phyloP scores from a whole-genome alignment of 176 grass and related monocot genomes.

The Musa itinerans region DNA sequence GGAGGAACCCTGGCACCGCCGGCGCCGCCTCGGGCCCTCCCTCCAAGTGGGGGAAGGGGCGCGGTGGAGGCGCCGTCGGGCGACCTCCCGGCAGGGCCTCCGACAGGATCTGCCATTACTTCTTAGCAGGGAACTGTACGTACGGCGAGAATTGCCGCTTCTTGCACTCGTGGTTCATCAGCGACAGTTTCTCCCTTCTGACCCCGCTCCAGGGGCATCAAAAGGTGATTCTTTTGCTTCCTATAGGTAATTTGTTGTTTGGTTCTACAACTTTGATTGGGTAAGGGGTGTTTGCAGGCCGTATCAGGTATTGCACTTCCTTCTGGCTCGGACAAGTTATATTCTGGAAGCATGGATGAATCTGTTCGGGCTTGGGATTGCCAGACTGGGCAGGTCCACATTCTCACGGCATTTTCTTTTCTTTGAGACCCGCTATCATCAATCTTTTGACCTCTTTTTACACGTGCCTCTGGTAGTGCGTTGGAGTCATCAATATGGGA shows the following conservation, averaged over 20 bases:
- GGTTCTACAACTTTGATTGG: background rate
- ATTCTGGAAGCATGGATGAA: conserved; percentile 84
- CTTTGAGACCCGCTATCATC: conserved; percentile 16
- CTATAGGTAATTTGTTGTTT: background rate
- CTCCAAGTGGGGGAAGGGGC: conserved; percentile 70
- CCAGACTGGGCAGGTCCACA: conserved; percentile 79
- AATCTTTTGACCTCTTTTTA: conserved; percentile 21
- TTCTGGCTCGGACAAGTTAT: conserved; percentile 81
- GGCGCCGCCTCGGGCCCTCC: conserved; percentile 18
- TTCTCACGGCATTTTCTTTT: conserved; percentile 6
- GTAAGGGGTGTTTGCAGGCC: conserved; percentile 28
- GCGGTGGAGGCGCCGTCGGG: conserved; percentile 18
- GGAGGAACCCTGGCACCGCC: conserved; percentile 50
- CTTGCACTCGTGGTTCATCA: conserved; percentile 56
- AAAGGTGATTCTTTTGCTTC: conserved; percentile 33
- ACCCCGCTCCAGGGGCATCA: conserved; percentile 73
- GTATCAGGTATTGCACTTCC: conserved; percentile 65
- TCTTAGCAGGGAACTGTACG: conserved; percentile 53
- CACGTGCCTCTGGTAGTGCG: conserved; percentile 43
- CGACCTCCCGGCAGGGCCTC: conserved; percentile 18
- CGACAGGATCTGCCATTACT: conserved; percentile 50
- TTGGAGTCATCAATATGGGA: conserved; percentile 43
- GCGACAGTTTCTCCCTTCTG: conserved; percentile 58
- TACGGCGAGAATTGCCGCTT: conserved; percentile 68
- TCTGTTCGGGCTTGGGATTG: conserved; percentile 85